Percentiles rank a stretch among this genome's conserved stretches.
phyloP scores from a whole-genome alignment of 192 early-diverging fungal species.

The Oehlia diaphana region DNA sequence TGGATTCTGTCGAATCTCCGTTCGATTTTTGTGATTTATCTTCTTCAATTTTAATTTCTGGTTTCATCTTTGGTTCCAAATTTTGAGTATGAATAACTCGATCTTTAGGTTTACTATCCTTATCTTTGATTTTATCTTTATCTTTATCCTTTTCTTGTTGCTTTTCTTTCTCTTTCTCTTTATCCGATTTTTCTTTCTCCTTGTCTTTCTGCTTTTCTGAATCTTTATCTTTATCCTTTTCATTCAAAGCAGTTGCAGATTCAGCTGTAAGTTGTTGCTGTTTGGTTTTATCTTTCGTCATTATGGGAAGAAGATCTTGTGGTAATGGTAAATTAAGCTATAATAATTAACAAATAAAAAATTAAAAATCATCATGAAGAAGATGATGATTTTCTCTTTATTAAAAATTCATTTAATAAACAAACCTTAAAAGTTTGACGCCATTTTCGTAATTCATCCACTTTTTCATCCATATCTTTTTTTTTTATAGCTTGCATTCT shows the following conservation, averaged over 20 bases:
- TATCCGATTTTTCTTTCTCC: conserved; percentile 19
- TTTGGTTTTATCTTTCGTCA: conserved; percentile 53
- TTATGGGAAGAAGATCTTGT: conserved; percentile 74
- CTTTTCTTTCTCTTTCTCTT: conserved; percentile 32
- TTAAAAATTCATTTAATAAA: conserved; percentile 25
- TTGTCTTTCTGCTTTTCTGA: neutral
- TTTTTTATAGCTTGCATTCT: conserved; percentile 72
- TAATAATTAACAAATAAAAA: neutral
- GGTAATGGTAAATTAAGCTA: conserved; percentile 81
- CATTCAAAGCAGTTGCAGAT: neutral
- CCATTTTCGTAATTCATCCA: conserved; percentile 82
- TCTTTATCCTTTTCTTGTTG: conserved; percentile 27
- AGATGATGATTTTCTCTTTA: neutral
- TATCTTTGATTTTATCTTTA: neutral
- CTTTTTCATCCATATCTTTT: conserved; percentile 69
- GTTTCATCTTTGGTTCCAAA: conserved; percentile 10
- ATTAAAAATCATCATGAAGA: neutral
- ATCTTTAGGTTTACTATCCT: conserved; percentile 30
- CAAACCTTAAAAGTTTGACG: conserved; percentile 66
- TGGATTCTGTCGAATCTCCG: neutral
- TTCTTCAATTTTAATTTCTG: conserved; percentile 21
- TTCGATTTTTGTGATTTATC: conserved; percentile 22
- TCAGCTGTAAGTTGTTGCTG: conserved; percentile 17
- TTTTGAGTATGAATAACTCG: neutral
- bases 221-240: conserved; percentile 21